Evolutionary conservation across 2,329 filamentous ascomycete species (phyloP).

Genomic region (Fusarium denticulatum): DNA sequence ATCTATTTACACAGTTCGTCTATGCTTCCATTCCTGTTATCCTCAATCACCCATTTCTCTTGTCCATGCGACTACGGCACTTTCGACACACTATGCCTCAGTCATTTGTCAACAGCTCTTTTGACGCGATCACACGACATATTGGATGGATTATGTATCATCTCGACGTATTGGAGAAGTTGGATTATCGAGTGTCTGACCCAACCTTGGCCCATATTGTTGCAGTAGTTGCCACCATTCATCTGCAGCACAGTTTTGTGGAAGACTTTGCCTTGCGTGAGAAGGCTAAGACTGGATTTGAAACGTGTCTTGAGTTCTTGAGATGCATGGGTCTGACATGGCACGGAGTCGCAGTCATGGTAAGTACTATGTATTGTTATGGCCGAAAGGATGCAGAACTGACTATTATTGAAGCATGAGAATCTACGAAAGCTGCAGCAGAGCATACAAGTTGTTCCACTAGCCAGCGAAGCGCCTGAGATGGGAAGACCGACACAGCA

Average conservation of each 20-base stretch:
- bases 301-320: not conserved
- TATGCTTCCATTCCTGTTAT: constrained; percentile 5
- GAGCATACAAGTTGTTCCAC: not conserved
- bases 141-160: constrained; percentile 4
- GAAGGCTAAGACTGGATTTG: not conserved
- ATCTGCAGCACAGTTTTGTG: not conserved
- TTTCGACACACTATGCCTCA: not conserved
- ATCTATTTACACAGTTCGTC: not conserved
- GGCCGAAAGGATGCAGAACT: not conserved
- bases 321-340: not conserved
- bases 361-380: not conserved
- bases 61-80: not conserved
- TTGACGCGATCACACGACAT: not conserved
- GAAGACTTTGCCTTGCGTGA: not conserved
- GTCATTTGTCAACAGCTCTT: not conserved
- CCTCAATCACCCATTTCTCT: not conserved
- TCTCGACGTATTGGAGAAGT: not conserved
- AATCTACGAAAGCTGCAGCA: not conserved
- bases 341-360: not conserved
- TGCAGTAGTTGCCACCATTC: not conserved
- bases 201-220: not conserved
- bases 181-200: not conserved
- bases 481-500: rapidly evolving
- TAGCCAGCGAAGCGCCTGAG: rapidly evolving
- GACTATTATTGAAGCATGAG: not conserved